Percentiles rank a stretch among this genome's conserved stretches.
Evolutionary conservation across 202 grass and related monocot species (phyloP).

Genomic region (Alloteropsis angusta): DNA sequence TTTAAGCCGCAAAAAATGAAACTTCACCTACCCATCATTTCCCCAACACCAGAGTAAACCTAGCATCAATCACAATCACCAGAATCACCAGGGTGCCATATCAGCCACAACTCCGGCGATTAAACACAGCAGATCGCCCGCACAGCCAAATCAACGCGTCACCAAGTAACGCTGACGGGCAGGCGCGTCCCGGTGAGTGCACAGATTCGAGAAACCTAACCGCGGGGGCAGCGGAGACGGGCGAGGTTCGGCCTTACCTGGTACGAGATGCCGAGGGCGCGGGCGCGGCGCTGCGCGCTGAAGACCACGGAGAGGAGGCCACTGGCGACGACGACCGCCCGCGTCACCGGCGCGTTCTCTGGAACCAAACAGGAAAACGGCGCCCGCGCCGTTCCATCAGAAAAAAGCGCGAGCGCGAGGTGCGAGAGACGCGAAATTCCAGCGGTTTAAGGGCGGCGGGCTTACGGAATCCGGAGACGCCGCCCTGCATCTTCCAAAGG

Average conservation of each 20-base stretch:
- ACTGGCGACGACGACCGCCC: conserved; percentile 51
- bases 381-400: conserved; percentile 18
- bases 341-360: conserved; percentile 92
- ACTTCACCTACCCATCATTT: not conserved
- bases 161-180: not conserved
- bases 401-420: not conserved
- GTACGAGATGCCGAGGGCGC: conserved; percentile 46
- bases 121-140: not conserved
- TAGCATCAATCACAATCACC: not conserved
- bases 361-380: conserved; percentile 8
- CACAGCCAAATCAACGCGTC: not conserved
- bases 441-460: not conserved
- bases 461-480: conserved; percentile 97
- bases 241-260: conserved; percentile 32
- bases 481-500: conserved; percentile 46
- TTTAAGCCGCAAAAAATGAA: not conserved
- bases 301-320: conserved; percentile 64
- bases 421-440: not conserved
- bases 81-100: not conserved
- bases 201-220: not conserved
- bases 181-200: not conserved
- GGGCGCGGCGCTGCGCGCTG: conserved; percentile 40
- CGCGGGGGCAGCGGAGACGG: not conserved
- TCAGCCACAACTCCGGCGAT: not conserved
- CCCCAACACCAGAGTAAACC: not conserved